Percentiles rank a stretch among this genome's conserved stretches.
phyloP scores from a whole-genome alignment of 495 filamentous ascomycete genomes.

The Xylaria palmicola region DNA sequence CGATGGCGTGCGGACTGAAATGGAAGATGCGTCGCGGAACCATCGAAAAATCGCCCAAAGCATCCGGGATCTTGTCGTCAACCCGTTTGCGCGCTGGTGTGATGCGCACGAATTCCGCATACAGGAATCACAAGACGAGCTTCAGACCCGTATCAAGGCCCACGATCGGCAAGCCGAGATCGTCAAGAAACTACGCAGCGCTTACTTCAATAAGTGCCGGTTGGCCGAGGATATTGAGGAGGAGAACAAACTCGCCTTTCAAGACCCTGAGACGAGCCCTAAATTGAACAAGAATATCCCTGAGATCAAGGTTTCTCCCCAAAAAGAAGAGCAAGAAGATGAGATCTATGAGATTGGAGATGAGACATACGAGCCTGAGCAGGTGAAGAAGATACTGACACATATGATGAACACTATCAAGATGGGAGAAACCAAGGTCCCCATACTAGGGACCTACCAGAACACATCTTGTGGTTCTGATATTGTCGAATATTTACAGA shows the following conservation, averaged over 20 bases:
- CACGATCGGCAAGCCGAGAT: slow-evolving; percentile 88
- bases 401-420: slow-evolving; percentile 87
- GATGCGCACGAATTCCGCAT: slow-evolving; percentile 89
- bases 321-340: slow-evolving; percentile 56
- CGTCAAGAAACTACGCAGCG: slow-evolving; percentile 87
- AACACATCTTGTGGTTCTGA: slow-evolving; percentile 88
- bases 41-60: slow-evolving; percentile 95
- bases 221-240: slow-evolving; percentile 95
- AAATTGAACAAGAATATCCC: slow-evolving; percentile 48
- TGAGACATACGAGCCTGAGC: slow-evolving; percentile 74
- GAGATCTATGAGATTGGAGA: slow-evolving; percentile 91
- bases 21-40: slow-evolving; percentile 85
- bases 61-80: slow-evolving; percentile 91
- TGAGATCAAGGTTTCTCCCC: slow-evolving; percentile 55
- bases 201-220: slow-evolving; percentile 98
- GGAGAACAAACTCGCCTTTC: slow-evolving; percentile 96
- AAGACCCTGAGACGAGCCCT: slow-evolving; percentile 65
- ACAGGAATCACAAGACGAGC: slow-evolving; percentile 88
- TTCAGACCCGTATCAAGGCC: slow-evolving; percentile 83
- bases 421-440: slow-evolving; percentile 86
- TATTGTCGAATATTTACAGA: slow-evolving; percentile 92
- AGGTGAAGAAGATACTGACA: slow-evolving; percentile 82
- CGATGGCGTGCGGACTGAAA: slow-evolving; percentile 90
- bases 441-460: slow-evolving; percentile 90
- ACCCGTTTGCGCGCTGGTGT: slow-evolving; percentile 92